phyloP scores from a whole-genome alignment of 2,329 filamentous ascomycete species.

The Penicillium sp. region DNA sequence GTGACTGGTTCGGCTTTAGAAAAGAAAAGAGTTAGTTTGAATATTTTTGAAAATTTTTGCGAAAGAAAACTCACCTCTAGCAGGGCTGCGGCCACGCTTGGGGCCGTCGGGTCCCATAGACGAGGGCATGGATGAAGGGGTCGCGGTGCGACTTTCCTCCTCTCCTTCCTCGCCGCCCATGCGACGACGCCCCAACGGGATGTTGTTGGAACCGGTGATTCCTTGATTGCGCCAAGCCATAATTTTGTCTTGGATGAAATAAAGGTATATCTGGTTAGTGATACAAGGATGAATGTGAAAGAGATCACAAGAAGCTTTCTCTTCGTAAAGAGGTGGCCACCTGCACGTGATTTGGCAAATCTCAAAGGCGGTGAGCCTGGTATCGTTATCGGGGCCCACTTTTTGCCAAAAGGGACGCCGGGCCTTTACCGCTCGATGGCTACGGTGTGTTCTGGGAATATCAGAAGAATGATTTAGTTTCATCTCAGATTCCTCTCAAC shows the following conservation, averaged over 20 bases:
- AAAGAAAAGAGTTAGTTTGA: slow-evolving; percentile 21
- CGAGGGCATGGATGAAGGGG: slow-evolving; percentile 46
- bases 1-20: slow-evolving; percentile 43
- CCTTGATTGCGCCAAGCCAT: slow-evolving; percentile 71
- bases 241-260: slow-evolving; percentile 12
- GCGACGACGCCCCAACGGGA: slow-evolving; percentile 82
- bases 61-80: slow-evolving; percentile 64
- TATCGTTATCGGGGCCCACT: not conserved
- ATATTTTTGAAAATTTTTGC: not conserved
- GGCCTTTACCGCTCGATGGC: too few relatives aligned
- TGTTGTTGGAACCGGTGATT: slow-evolving; percentile 97
- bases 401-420: too few relatives aligned
- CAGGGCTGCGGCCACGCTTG: slow-evolving; percentile 92
- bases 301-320: slow-evolving; percentile 6
- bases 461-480: too few relatives aligned
- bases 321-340: not conserved
- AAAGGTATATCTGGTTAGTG: slow-evolving; percentile 12
- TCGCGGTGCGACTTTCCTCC: slow-evolving; percentile 47
- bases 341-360: slow-evolving; percentile 1
- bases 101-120: slow-evolving; percentile 38
- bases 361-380: not conserved
- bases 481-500: too few relatives aligned
- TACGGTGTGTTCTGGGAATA: too few relatives aligned
- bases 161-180: slow-evolving; percentile 67
- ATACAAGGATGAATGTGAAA: not conserved